A percentile compares a stretch with the other conserved stretches of the same genome.
Evolutionary conservation across 1,284 basidiomycete species (phyloP).

Genomic region (Thecaphora thlaspeos): DNA sequence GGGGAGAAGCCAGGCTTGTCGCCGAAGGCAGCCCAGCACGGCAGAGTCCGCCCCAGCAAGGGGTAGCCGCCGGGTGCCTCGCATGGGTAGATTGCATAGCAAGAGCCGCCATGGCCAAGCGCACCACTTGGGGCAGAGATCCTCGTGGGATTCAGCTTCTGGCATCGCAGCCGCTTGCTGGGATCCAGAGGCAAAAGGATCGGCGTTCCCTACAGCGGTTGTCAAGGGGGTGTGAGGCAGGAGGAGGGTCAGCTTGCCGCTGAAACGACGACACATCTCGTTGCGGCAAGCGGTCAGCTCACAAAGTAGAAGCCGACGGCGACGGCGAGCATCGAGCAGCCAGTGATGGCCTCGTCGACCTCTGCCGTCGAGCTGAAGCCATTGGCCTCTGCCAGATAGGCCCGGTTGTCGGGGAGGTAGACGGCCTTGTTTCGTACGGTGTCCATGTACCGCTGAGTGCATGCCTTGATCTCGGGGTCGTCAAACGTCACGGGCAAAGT

Average conservation of each 20-base stretch:
- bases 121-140: slow-evolving; percentile 64
- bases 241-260: too few species aligned
- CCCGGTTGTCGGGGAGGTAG: slow-evolving; percentile 70
- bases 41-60: slow-evolving; percentile 63
- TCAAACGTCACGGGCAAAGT: slow-evolving; percentile 67
- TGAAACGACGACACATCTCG: too few species aligned
- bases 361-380: slow-evolving; percentile 59
- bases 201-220: slow-evolving; percentile 33
- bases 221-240: too few species aligned
- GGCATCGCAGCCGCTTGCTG: slow-evolving; percentile 61
- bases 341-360: slow-evolving; percentile 56
- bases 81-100: slow-evolving; percentile 69
- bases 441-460: slow-evolving; percentile 65
- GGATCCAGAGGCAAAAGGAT: slow-evolving; percentile 63
- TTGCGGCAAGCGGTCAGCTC: too few species aligned
- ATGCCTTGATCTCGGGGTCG: slow-evolving; percentile 65
- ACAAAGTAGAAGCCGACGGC: slow-evolving; percentile 49
- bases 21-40: slow-evolving; percentile 68
- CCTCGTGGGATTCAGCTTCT: slow-evolving; percentile 60
- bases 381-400: slow-evolving; percentile 69
- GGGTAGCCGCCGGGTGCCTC: slow-evolving; percentile 70
- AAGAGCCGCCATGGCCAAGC: slow-evolving; percentile 59
- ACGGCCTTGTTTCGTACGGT: slow-evolving; percentile 65
- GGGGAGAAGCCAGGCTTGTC: slow-evolving; percentile 62
- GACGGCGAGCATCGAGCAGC: slow-evolving; percentile 42